Evolutionary conservation across 2,329 filamentous ascomycete species (phyloP), one percentile per base, ranked within the genome.

Genomic region (Fusarium irregulare): DNA sequence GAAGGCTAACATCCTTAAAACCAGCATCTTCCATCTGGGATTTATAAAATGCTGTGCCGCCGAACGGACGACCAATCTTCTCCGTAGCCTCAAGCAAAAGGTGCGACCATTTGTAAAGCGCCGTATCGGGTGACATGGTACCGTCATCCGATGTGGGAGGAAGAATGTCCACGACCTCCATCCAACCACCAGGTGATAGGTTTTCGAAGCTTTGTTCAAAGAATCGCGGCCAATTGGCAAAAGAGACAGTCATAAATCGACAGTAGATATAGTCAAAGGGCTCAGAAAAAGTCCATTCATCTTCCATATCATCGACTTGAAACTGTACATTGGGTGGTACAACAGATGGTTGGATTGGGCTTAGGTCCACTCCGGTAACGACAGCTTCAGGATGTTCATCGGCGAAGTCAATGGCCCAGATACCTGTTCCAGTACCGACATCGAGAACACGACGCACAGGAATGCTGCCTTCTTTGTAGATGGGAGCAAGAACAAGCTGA

Each of bases 1-100:
- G 75, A 66, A 86, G 81, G 0, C 75, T 73, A 0, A 89, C 80
- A 60, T 87, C 78, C 42, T 78, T 75, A 65, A 88, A 88, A 0
- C 87, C 87, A 1, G 83, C 84, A 10, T 83, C 81, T 11, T 76
- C 74, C 56, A 88, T 77, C 48, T 80, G 79, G 18, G 55, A 20
- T 41, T 72, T 74, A 5, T 61, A 64, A 6, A 60, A 50, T 14
- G 66, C 58, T 0, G 71, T 74, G 11, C 66, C 73, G n/a, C 56
- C 56, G 10, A 78, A 64, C 2, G 74, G 71, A 6, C 79, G 73
- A 1, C 76, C 76, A 7, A 78, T 55, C 16, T 73, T 76, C 12
- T 45, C 54, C 12, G 72, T 74, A 4, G 68, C 74, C 21, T 79
- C 68, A 1, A 57, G 61, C 12, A 78, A 68, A 1, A 77, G 59